These are phyloP conservation scores for Penicillium roqueforti DNA, from an alignment of 495 filamentous ascomycete species.

Conservation along the genomic window DNA sequence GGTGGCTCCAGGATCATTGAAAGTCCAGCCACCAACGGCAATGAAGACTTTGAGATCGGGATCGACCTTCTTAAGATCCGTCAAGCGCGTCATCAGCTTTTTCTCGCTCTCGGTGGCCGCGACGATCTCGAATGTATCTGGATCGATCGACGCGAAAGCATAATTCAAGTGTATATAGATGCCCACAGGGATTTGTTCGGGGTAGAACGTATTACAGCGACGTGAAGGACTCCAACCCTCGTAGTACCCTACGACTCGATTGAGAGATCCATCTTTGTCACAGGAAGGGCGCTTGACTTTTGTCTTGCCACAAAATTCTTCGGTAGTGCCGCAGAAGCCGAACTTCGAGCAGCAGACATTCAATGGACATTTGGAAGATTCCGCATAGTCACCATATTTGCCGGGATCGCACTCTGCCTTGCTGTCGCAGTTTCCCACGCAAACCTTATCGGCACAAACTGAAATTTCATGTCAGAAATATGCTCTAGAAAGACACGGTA, in stretches of 20 bases:
- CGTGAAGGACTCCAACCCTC: conserved; percentile 6
- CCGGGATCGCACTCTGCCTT: conserved; percentile 29
- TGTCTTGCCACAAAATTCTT: conserved; percentile 19
- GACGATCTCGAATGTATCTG: conserved; percentile 30
- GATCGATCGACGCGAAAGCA: conserved; percentile 31
- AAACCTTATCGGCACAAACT: conserved; percentile 25
- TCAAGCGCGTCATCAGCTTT: conserved; percentile 28
- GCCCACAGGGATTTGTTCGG: conserved; percentile 6
- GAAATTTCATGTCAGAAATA: too few relatives aligned
- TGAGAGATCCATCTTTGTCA: not conserved
- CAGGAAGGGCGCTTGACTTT: conserved; percentile 10
- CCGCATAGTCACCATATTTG: not conserved
- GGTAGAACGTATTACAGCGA: conserved; percentile 1
- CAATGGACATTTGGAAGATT: conserved; percentile 21
- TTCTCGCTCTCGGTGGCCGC: conserved; percentile 9
- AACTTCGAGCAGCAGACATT: conserved; percentile 36
- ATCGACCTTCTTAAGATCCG: conserved; percentile 29
- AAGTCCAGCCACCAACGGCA: conserved; percentile 42
- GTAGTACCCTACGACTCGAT: conserved; percentile 12
- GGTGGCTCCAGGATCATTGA: conserved; percentile 29
- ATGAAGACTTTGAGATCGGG: conserved; percentile 35
- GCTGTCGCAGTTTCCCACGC: conserved; percentile 21
- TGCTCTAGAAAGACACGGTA: too few relatives aligned
- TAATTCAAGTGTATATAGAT: conserved; percentile 42
- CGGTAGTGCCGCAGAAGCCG: conserved; percentile 32